phyloP scores from a whole-genome alignment of 2,329 filamentous ascomycete species.

The Fusarium sulawesiense region DNA sequence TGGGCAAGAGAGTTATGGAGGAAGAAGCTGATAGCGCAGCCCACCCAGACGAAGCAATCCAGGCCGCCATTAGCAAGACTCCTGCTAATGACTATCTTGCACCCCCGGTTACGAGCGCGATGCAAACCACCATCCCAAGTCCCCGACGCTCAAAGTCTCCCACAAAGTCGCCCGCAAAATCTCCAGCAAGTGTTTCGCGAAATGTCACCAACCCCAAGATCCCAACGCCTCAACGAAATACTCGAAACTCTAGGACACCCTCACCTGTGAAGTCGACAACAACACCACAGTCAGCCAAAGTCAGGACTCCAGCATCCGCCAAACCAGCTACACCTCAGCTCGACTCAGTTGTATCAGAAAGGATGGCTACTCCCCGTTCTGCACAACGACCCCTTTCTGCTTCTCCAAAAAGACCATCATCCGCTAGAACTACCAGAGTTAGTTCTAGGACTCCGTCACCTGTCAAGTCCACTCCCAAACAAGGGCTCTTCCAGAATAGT shows the following conservation, averaged over 20 bases:
- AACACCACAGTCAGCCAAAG: constrained; percentile 37
- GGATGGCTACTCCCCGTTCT: constrained; percentile 20
- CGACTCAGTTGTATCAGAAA: constrained; percentile 27
- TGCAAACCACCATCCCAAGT: constrained; percentile 57
- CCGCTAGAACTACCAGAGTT: constrained; percentile 18
- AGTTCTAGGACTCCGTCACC: constrained; percentile 43
- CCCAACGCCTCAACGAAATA: constrained; percentile 52
- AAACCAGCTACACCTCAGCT: constrained; percentile 43
- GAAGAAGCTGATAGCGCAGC: constrained; percentile 65
- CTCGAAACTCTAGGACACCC: constrained; percentile 40
- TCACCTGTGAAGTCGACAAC: constrained; percentile 41
- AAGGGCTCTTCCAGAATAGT: constrained; percentile 65
- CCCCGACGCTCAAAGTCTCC: constrained; percentile 66
- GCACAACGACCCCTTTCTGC: constrained; percentile 28
- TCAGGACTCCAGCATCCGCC: constrained; percentile 42
- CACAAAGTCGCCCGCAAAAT: constrained; percentile 64
- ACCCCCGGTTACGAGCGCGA: constrained; percentile 48
- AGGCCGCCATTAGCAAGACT: constrained; percentile 41
- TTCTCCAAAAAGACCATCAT: constrained; percentile 35
- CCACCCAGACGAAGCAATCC: constrained; percentile 54
- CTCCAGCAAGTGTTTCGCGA: constrained; percentile 61
- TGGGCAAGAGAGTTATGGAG: constrained; percentile 69
- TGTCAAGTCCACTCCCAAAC: constrained; percentile 42
- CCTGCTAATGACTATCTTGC: constrained; percentile 33
- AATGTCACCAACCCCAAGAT: constrained; percentile 59